These are phyloP conservation scores for Fusarium cicatricum DNA, from an alignment of 2,329 filamentous ascomycete species.

Conservation along the genomic window DNA sequence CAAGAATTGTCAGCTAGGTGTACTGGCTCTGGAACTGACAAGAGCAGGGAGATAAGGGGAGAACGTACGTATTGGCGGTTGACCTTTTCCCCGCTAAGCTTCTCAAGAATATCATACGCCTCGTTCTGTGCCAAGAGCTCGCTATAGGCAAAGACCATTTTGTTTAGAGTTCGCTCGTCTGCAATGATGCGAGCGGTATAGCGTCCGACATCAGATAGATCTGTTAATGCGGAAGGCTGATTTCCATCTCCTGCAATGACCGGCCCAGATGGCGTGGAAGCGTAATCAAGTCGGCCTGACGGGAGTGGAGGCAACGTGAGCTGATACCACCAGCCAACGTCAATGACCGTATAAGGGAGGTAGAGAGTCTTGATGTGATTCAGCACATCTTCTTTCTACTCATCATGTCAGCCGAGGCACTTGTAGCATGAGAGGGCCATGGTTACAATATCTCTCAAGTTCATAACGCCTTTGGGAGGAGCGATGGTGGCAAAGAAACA, in stretches of 20 bases:
- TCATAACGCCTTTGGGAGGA: constrained; percentile 48
- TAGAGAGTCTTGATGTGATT: constrained; percentile 56
- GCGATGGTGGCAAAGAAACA: constrained; percentile 57
- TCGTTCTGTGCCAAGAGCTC: constrained; percentile 56
- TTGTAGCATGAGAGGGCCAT: too few species aligned
- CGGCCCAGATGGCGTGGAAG: constrained; percentile 45
- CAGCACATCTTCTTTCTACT: constrained; percentile 58
- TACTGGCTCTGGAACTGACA: neutral
- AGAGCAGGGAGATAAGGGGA: neutral
- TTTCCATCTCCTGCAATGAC: constrained; percentile 56
- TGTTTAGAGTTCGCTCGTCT: constrained; percentile 62
- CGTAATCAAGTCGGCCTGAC: constrained; percentile 37
- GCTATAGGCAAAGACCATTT: constrained; percentile 57
- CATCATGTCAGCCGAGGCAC: neutral
- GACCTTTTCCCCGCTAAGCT: constrained; percentile 57
- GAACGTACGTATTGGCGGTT: constrained; percentile 21
- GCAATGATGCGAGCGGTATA: constrained; percentile 60
- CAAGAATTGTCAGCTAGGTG: neutral
- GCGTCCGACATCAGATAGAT: constrained; percentile 59
- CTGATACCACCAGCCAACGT: constrained; percentile 68
- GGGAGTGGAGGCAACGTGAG: constrained; percentile 44
- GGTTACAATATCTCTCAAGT: constrained; percentile 11
- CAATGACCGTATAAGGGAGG: constrained; percentile 64
- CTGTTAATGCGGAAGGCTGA: constrained; percentile 53
- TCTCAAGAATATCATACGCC: constrained; percentile 56